Evolutionary conservation across 805 yeast species (phyloP).

Genomic region (Blastobotrys muscicola): DNA sequence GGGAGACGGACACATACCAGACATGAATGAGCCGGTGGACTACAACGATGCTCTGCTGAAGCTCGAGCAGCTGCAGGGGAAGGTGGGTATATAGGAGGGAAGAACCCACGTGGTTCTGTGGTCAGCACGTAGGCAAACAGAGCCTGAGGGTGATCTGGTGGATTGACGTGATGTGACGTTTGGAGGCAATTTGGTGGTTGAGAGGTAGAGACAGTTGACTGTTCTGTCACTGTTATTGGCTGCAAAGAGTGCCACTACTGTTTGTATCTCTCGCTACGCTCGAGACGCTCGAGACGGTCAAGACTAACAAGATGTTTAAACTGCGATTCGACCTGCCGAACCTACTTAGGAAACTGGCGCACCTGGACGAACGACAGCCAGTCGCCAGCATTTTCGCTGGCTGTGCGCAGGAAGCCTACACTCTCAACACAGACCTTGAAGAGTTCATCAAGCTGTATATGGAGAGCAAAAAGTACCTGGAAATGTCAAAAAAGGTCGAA

Average conservation of each 20-base stretch:
- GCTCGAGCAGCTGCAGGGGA: constrained; percentile 10
- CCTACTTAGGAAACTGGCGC: constrained; percentile 12
- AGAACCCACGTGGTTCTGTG: no score
- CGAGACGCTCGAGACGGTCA: background rate
- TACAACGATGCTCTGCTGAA: constrained; percentile 10
- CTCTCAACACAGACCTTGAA: constrained; percentile 9
- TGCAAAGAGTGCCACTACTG: no score
- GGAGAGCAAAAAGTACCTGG: background rate
- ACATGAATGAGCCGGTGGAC: constrained; percentile 1
- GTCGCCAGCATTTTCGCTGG: constrained; percentile 8
- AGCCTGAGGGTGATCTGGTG: no score
- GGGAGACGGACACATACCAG: no score
- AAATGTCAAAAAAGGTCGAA: no score
- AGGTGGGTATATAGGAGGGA: constrained; percentile 4
- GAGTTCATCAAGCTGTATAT: constrained; percentile 8
- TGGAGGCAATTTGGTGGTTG: no score
- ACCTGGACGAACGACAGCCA: constrained; percentile 14
- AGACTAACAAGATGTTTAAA: constrained; percentile 7
- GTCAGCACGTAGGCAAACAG: no score
- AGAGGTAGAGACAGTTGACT: no score
- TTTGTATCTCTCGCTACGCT: no score
- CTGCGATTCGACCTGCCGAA: constrained; percentile 14
- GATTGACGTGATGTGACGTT: no score
- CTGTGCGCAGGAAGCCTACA: constrained; percentile 6
- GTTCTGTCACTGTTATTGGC: no score